Percentiles rank a stretch among this genome's conserved stretches.
Conservation (phyloP, 768 basidiomycete genomes). For the Strobilomyces dryophilus region DNA sequence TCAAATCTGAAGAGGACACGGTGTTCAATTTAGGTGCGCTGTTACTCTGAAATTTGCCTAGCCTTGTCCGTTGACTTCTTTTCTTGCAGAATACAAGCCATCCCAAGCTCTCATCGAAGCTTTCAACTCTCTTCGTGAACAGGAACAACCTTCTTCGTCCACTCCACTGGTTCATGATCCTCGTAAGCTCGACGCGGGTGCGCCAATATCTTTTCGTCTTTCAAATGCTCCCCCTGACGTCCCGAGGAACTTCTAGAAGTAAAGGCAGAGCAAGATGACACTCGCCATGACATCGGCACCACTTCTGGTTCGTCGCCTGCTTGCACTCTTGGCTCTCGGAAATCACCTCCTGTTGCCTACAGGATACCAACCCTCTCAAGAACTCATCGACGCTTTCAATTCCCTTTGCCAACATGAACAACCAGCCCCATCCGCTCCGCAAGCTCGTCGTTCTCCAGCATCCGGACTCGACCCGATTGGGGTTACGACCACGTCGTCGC, state of each 20-base stretch:
- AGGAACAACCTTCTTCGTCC: not conserved
- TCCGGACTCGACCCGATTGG: not conserved
- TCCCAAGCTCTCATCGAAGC: constrained; percentile 15
- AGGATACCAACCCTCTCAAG: constrained; percentile 14
- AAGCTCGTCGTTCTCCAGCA: not conserved
- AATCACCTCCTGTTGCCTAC: not conserved
- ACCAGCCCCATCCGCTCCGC: not conserved
- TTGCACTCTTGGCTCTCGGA: not conserved
- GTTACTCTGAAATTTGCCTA: not conserved
- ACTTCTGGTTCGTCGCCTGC: not conserved
- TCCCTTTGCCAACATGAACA: not conserved
- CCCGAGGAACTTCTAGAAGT: not conserved
- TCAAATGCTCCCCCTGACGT: not conserved
- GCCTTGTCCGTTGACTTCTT: not conserved
- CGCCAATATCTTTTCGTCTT: not conserved
- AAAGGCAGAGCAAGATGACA: constrained; percentile 5
- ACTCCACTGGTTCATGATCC: not conserved
- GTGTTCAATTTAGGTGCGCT: not conserved
- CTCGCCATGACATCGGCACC: not conserved
- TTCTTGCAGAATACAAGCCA: constrained; percentile 11
- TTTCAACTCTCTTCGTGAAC: not conserved
- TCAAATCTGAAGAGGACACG: not conserved
- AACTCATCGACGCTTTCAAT: constrained; percentile 13
- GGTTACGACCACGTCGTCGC: not conserved
- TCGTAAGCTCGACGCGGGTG: not conserved